Base-by-base conservation (phyloP, 2,329 filamentous ascomycete species). In the Paracorniculantispora psalliotae region DNA sequence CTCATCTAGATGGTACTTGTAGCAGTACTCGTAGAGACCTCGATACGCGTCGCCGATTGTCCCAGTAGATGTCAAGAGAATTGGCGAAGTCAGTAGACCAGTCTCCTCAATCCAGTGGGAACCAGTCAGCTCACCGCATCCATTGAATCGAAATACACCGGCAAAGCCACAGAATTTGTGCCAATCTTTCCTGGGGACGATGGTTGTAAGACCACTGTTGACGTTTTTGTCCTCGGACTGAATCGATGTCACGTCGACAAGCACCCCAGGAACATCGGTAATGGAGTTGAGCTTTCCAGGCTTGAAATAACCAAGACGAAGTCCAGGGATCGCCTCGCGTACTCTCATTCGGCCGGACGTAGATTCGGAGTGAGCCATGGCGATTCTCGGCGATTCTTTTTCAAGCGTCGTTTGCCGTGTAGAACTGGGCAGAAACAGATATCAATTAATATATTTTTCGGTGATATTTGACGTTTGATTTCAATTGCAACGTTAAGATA, bases 51-150 rank as follows among this genome's bases (percentile, higher is more conserved):
- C 79, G 1, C 85, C 85, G 0, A 87, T 77, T 2, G 78, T 75
- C 41, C 84, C 79, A 3, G 80, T 80, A 54, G 81, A 84, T 2
- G 84, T 88, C 56, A 88, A 74, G 56, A 86, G 67, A 59, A 88
- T 81, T 3, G 84, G 85, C 2, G 80, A 83, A 57, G 80, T 77
- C 3, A 86, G 69, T 4, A 85, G 73, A 0, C 84, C 84, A 0
- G 82, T 83, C 67, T 88, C 85, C 17, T 83, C 77, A 61, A 87
- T 80, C 79, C 82, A 85, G 64, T 86, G 81, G 10, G 74, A 75
- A 2, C 84, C 83, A 0, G 84, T 87, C 73, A 87, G 74, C 69
- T 87, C 83, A 44, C 85, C 84, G 48, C 79, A 80, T 57, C 85
- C 84, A 63, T 88, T 88, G 73, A 88, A 86, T 61, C 79, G 77